Percentiles rank a stretch among this genome's conserved stretches.
Conservation (phyloP, 148 eudicot genomes). For the Persicaria maculosa region DNA sequence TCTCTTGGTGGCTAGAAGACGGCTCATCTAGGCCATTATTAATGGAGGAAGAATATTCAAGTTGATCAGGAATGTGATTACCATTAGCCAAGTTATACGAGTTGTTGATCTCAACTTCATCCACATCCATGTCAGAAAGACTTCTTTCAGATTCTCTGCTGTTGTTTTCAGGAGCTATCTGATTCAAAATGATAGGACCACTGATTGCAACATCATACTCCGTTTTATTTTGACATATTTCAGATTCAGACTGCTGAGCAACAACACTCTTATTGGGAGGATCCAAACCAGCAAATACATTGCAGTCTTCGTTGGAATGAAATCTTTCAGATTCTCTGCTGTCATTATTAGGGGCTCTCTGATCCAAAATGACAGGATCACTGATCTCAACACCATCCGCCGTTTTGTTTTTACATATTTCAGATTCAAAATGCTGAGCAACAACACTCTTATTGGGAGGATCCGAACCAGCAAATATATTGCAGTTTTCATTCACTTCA, state of each 20-base stretch:
- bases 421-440: not conserved
- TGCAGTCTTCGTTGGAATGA: not conserved
- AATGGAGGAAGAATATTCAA: not conserved
- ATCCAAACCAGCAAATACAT: not conserved
- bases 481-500: not conserved
- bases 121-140: not conserved
- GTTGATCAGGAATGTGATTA: not conserved
- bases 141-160: not conserved
- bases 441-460: not conserved
- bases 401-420: not conserved
- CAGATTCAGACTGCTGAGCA: not conserved
- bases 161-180: not conserved
- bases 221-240: slow-evolving; percentile 1
- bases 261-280: not conserved
- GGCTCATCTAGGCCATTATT: not conserved
- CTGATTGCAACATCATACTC: not conserved
- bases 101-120: not conserved
- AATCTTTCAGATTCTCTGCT: not conserved
- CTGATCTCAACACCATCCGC: not conserved
- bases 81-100: not conserved
- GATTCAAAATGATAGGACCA: slow-evolving; percentile 1
- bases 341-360: not conserved
- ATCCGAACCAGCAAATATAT: not conserved
- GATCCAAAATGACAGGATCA: not conserved
- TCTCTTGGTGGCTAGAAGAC: not conserved